Conservation (phyloP, 2,329 filamentous ascomycete genomes). For the Hypocreales sp. region DNA sequence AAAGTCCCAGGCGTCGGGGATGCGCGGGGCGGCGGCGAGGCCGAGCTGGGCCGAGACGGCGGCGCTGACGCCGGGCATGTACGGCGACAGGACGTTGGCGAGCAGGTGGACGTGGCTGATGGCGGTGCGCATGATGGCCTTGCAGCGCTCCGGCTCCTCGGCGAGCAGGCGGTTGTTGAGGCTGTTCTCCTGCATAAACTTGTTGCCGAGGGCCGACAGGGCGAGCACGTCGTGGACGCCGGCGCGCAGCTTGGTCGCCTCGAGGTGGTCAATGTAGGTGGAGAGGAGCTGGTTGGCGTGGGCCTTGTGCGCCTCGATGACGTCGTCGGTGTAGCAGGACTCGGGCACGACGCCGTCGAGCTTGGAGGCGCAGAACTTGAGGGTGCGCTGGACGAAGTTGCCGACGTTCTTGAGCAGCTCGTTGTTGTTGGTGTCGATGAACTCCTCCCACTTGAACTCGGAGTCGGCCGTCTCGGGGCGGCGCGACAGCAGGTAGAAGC, state of each 20-base stretch:
- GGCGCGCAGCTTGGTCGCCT: conserved; percentile 54
- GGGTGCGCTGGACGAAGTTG: conserved; percentile 58
- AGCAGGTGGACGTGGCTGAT: conserved; percentile 75
- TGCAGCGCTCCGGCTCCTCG: conserved; percentile 37
- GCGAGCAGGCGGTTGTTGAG: conserved; percentile 38
- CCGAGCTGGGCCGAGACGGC: conserved; percentile 65
- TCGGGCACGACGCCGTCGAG: conserved; percentile 56
- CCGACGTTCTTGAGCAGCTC: conserved; percentile 66
- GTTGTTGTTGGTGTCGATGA: conserved; percentile 76
- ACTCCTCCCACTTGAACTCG: conserved; percentile 78
- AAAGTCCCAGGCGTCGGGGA: conserved; percentile 48
- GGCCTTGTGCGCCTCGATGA: conserved; percentile 17
- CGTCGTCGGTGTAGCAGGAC: conserved; percentile 40
- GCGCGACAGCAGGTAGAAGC: conserved; percentile 77
- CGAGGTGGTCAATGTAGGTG: conserved; percentile 51
- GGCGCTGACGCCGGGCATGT: conserved; percentile 65
- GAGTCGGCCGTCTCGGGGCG: conserved; percentile 76
- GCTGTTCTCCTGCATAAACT: conserved; percentile 35
- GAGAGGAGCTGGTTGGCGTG: conserved; percentile 42
- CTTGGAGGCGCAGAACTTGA: conserved; percentile 66
- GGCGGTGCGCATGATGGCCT: conserved; percentile 56
- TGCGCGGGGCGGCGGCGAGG: conserved; percentile 26
- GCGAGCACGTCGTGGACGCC: conserved; percentile 51
- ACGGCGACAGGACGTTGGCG: conserved; percentile 64
- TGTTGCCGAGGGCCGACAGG: conserved; percentile 42